Base-by-base conservation (phyloP, 208 protist genomes). In the Trypanosoma theileri region DNA sequence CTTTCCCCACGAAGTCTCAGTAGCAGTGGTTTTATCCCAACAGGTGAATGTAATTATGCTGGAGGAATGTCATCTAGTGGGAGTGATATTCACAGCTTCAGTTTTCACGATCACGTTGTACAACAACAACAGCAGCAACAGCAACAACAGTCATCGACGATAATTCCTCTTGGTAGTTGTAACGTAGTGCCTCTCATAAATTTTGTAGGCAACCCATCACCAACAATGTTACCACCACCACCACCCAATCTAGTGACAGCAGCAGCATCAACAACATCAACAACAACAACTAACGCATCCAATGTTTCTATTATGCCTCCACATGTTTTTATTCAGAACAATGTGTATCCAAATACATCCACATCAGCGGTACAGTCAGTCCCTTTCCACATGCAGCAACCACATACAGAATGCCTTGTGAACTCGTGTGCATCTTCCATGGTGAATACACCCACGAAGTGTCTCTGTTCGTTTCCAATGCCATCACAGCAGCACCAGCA, bases 381-480 rank as follows among this genome's bases (percentile, higher is more conserved):
- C 24, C 51, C 60, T 11, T 59, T 62, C 26, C 55, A 65, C 12
- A 31, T 59, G 21, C 75, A 75, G 24, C 31, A 59, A 59, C 41
- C 59, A 14, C 45, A 67, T n/a, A 12, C 48, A 24, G 28, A 35
- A 35, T 35, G 28, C 17, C 56, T 35, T 41, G 19, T 21, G 17
- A 24, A 52, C 21, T 31, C 35, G 44, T 44, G 40, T 26, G 21
- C 28, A 1, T 17, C 11, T 45, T 31, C 48, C 45, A 26, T 13
- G 22, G 51, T 52, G 46, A 14, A 35, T 24, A 28, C 68, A 45
- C 21, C 63, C 57, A 12, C 59, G 59, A 46, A 53, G 76, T 51
- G 50, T 48, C 26, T 22, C 28, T 45, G 10, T 66, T 59, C 26
- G n/a, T 48, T 66, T 46, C 35, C 1, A 10, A 2, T 7, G 19